Percentiles rank a stretch among this genome's conserved stretches.
Evolutionary conservation across 2,329 filamentous ascomycete genomes (phyloP).

Genomic region (Aspergillus sp.): DNA sequence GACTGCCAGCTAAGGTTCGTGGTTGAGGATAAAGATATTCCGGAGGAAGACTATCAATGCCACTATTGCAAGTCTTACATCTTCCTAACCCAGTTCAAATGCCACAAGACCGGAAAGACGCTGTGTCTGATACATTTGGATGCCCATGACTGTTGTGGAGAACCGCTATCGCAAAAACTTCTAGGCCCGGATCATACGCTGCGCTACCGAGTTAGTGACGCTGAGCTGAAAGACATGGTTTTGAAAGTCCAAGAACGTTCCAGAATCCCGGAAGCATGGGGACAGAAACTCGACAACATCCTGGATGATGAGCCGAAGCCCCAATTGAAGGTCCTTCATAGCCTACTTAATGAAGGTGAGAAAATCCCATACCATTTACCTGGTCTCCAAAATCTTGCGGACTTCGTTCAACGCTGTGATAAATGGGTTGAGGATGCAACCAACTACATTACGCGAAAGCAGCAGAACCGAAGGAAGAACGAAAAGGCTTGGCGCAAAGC

Average conservation of each 20-base stretch:
- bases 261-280: constrained; percentile 81
- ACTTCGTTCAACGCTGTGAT: constrained; percentile 94
- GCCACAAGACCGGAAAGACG: constrained; percentile 75
- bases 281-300: constrained; percentile 81
- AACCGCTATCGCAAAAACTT: constrained; percentile 65
- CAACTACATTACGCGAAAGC: constrained; percentile 94
- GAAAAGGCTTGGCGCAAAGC: constrained; percentile 81
- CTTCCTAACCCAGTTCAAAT: constrained; percentile 88
- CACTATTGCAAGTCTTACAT: constrained; percentile 87
- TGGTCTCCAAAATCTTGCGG: constrained; percentile 76
- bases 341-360: constrained; percentile 87
- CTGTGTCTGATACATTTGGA: constrained; percentile 83
- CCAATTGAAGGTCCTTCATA: constrained; percentile 80
- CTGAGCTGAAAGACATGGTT: constrained; percentile 64
- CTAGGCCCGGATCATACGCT: constrained; percentile 70
- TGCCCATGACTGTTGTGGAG: constrained; percentile 74
- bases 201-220: constrained; percentile 73
- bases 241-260: constrained; percentile 85
- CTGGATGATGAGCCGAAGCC: constrained; percentile 82
- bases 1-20: constrained; percentile 63
- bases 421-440: constrained; percentile 98
- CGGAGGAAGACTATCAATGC: constrained; percentile 92
- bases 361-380: constrained; percentile 89
- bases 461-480: constrained; percentile 94
- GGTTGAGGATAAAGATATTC: constrained; percentile 70